Evolutionary conservation across 495 filamentous ascomycete genomes (phyloP).

Genomic region (Trichoderma orchidacearum): DNA sequence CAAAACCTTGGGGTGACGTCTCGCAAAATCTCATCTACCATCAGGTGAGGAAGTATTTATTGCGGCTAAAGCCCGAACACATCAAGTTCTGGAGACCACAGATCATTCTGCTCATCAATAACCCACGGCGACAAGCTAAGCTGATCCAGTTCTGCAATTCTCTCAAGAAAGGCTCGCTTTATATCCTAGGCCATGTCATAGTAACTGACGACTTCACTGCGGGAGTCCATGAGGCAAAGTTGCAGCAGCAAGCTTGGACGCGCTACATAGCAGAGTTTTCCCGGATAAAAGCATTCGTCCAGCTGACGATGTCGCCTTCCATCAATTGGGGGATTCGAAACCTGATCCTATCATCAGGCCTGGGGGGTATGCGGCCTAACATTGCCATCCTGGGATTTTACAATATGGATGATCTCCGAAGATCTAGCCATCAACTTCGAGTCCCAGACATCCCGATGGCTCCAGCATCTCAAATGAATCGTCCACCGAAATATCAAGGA

Average conservation of each 20-base stretch:
- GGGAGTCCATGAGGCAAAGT: conserved; percentile 66
- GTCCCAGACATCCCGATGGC: conserved; percentile 18
- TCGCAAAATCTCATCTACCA: conserved; percentile 84
- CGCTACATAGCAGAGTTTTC: conserved; percentile 70
- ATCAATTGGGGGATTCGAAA: conserved; percentile 82
- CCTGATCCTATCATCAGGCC: conserved; percentile 63
- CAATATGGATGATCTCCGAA: conserved; percentile 59
- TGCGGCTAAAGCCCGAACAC: conserved; percentile 72
- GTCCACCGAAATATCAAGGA: conserved; percentile 3
- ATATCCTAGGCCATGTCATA: conserved; percentile 78
- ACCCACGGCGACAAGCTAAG: conserved; percentile 61
- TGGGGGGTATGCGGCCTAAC: conserved; percentile 86
- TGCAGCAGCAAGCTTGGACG: conserved; percentile 70
- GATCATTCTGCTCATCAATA: conserved; percentile 73
- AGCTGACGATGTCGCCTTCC: conserved; percentile 66
- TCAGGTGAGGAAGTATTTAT: conserved; percentile 77
- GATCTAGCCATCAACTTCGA: conserved; percentile 22
- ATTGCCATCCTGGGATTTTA: conserved; percentile 67
- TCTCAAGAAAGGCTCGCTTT: conserved; percentile 75
- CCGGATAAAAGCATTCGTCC: conserved; percentile 83
- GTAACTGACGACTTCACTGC: conserved; percentile 69
- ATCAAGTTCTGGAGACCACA: conserved; percentile 88
- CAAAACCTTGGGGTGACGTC: conserved; percentile 84
- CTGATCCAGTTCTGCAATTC: conserved; percentile 88
- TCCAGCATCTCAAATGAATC: conserved; percentile 4